Evolutionary conservation across 2,329 filamentous ascomycete genomes (phyloP).

Genomic region (Calonectria leucothoes): DNA sequence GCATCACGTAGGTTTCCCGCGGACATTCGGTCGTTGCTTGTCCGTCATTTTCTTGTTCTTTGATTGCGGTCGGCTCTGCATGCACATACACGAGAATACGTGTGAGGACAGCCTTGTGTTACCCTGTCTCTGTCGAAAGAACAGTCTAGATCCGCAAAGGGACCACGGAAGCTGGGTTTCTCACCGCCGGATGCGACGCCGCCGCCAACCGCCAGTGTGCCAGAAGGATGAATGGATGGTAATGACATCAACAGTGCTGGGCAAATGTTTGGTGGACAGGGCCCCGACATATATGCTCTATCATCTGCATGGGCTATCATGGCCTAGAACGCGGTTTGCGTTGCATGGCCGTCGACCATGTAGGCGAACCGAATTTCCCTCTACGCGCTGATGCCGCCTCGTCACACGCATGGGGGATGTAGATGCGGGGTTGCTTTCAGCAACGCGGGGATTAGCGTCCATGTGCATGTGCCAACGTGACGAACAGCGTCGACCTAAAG

Average conservation of each 20-base stretch:
- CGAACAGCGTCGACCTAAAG: conserved; percentile 23
- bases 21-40: not conserved
- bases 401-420: conserved; percentile 18
- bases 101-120: conserved; percentile 19
- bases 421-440: conserved; percentile 42
- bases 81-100: conserved; percentile 3
- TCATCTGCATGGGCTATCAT: conserved; percentile 27
- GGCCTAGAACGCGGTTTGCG: conserved; percentile 23
- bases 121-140: conserved; percentile 13
- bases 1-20: not conserved
- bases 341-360: not conserved
- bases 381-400: conserved; percentile 45
- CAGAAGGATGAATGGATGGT: conserved; percentile 33
- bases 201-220: conserved; percentile 27
- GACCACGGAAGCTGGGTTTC: conserved; percentile 13
- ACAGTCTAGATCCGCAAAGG: conserved; percentile 14
- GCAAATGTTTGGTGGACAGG: not conserved
- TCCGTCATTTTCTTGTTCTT: not conserved
- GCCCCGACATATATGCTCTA: conserved; percentile 15
- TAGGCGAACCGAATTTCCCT: conserved; percentile 28
- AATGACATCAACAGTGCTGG: conserved; percentile 22
- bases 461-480: conserved; percentile 38
- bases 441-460: conserved; percentile 44
- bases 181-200: conserved; percentile 37
- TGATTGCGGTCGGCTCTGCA: not conserved